Conservation (phyloP, 805 yeast genomes). For the Pichia heedii region DNA sequence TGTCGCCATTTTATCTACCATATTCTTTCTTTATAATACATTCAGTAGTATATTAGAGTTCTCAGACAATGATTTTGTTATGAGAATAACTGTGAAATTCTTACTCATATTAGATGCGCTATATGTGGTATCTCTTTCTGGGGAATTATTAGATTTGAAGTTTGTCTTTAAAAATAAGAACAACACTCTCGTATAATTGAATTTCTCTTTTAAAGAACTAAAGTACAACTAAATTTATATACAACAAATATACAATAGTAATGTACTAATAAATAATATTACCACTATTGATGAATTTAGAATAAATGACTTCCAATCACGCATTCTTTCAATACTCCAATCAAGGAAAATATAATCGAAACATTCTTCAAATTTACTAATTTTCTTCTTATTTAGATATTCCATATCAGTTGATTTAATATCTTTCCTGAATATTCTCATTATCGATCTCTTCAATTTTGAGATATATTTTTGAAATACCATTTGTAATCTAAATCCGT, state of each 20-base stretch:
- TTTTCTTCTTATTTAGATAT: conserved; percentile 7
- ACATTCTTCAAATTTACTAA: not conserved
- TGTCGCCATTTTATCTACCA: not conserved
- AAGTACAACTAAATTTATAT: conserved; percentile 6
- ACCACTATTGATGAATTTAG: conserved; percentile 8
- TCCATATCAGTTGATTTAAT: conserved; percentile 2
- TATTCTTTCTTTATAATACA: not conserved
- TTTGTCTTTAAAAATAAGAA: conserved; percentile 1
- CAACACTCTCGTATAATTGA: conserved; percentile 2
- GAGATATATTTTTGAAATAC: not conserved
- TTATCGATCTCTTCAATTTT: not conserved
- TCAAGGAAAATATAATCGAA: conserved; percentile 10
- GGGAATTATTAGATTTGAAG: conserved; percentile 8
- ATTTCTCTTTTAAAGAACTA: not conserved
- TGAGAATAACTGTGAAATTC: conserved; percentile 1
- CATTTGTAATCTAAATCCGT: conserved; percentile 7
- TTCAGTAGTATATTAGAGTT: not conserved
- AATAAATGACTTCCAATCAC: conserved; percentile 9
- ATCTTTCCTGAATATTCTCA: not conserved
- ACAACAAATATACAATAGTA: conserved; percentile 14
- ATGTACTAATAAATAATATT: conserved; percentile 5
- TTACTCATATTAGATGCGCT: conserved; percentile 6
- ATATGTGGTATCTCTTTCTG: conserved; percentile 5
- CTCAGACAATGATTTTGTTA: not conserved
- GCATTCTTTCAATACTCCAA: conserved; percentile 16